phyloP scores from a whole-genome alignment of 2,329 filamentous ascomycete genomes.

The Raffaelea ambrosiae region DNA sequence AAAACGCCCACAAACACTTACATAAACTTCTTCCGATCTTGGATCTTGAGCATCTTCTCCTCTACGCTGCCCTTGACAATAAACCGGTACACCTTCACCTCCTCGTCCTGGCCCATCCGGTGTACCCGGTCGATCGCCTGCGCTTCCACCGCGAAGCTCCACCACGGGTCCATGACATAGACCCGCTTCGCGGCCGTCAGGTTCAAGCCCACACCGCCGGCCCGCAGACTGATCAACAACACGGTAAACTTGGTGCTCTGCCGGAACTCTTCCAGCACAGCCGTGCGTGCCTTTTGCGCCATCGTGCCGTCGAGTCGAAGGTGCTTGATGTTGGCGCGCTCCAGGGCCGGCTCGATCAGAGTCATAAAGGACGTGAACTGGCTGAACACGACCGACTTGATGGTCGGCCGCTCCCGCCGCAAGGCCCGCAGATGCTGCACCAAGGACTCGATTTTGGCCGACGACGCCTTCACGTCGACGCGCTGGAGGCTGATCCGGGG shows the following conservation, averaged over 20 bases:
- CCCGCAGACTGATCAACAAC: constrained; percentile 74
- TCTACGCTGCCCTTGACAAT: constrained; percentile 88
- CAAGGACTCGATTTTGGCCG: constrained; percentile 79
- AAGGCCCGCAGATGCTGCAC: constrained; percentile 65
- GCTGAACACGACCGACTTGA: constrained; percentile 89
- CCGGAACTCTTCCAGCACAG: constrained; percentile 67
- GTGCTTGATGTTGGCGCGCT: constrained; percentile 61
- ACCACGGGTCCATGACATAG: constrained; percentile 99
- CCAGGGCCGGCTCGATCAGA: constrained; percentile 76
- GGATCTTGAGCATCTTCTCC: constrained; percentile 86
- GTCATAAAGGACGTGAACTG: constrained; percentile 96
- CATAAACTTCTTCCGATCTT: constrained; percentile 95
- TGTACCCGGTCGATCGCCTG: constrained; percentile 98
- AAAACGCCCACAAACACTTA: too few relatives aligned
- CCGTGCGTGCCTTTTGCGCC: constrained; percentile 73
- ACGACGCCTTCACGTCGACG: constrained; percentile 58
- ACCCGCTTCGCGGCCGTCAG: constrained; percentile 82
- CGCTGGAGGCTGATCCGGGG: constrained; percentile 53
- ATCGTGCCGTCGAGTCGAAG: constrained; percentile 90
- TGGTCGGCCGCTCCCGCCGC: constrained; percentile 54
- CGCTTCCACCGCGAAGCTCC: constrained; percentile 93
- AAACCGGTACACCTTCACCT: constrained; percentile 81
- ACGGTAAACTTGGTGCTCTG: constrained; percentile 56
- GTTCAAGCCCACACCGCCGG: constrained; percentile 90
- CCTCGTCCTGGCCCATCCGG: constrained; percentile 84